Evolutionary conservation across 2,329 filamentous ascomycete species (phyloP), one percentile per base, ranked within the genome.

Genomic region (Fusarium armeniacum): DNA sequence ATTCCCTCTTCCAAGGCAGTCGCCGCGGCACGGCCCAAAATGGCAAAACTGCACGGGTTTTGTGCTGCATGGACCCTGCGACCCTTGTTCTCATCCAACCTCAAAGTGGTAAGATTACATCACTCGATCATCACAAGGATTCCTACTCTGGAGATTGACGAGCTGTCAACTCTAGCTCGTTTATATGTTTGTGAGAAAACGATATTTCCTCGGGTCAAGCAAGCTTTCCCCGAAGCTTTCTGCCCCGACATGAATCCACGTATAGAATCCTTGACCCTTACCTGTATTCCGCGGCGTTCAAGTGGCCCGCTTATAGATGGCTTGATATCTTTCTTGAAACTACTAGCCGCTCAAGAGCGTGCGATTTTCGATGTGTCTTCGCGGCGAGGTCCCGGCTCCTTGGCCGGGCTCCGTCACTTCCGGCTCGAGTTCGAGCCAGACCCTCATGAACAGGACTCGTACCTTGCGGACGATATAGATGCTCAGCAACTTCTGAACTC

Each of bases 101-200:
- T 90, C 6, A 83, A 84, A 33, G 79, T 78, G 2, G 76, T 90
- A 3, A 83, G 84, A 15, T 78, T 89, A 8, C 88, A 90, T 53
- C 88, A 90, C 73, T 90, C 87, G 0, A 68, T 89, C 3, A 82
- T 90, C 8, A 90, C 88, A 0, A 81, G 83, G 41, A 80, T 87
- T 11, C 85, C 84, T 3, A 83, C 83, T 0, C 66, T 88, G 6
- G 63, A 79, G 6, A 76, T 80, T 10, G 76, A 80, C 1, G 77
- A 76, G 12, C 70, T 84, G 6, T 80, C 81, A 5, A 67, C 75
- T 4, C 69, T 81, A 59, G 75, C 78, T 11, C 74, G 79, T 5
- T 44, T 80, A 11, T 82, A 81, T 68, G 63, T 85, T 10, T 82
- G 85, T 6, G 85, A 88, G 72, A 83, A 77, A 0, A 67, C 72